phyloP scores from a whole-genome alignment of 352 stramenopile genomes.

The Chrysophaeum taylorii region DNA sequence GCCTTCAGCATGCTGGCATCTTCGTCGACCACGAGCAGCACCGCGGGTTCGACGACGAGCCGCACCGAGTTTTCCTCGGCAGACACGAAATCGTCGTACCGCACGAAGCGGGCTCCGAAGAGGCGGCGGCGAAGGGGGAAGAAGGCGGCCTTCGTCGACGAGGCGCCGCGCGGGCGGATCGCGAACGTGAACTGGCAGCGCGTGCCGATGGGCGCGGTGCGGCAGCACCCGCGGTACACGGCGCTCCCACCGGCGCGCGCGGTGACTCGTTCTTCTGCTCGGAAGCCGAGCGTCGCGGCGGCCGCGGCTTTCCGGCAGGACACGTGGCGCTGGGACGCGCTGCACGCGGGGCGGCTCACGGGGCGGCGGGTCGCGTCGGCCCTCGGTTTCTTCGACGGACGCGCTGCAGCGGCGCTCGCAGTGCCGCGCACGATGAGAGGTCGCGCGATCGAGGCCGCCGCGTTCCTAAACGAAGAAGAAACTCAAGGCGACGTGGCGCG shows the following conservation, averaged over 20 bases:
- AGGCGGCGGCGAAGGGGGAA: too few species aligned
- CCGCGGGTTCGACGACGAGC: too few species aligned
- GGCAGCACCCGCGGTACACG: not conserved
- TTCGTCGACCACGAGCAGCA: too few species aligned
- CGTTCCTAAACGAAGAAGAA: not conserved
- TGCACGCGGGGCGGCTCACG: not conserved
- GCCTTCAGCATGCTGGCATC: too few species aligned
- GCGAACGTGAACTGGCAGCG: conserved; percentile 2
- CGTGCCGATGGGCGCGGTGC: not conserved
- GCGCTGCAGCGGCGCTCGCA: not conserved
- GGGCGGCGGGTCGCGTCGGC: not conserved
- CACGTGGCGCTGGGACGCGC: not conserved
- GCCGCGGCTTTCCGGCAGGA: not conserved
- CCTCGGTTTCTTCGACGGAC: not conserved
- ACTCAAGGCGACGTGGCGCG: not conserved
- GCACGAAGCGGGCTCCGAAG: too few species aligned
- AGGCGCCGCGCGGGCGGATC: too few species aligned
- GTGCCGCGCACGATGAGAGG: not conserved
- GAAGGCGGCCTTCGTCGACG: too few species aligned
- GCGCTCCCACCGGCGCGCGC: not conserved
- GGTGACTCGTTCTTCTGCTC: too few species aligned
- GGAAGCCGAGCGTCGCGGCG: not conserved
- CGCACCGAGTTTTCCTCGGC: too few species aligned
- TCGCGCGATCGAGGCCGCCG: not conserved
- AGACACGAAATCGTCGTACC: too few species aligned